Percentiles rank a stretch among this genome's conserved stretches.
phyloP scores from a whole-genome alignment of 2,329 filamentous ascomycete species.

The Endothia cerciana region DNA sequence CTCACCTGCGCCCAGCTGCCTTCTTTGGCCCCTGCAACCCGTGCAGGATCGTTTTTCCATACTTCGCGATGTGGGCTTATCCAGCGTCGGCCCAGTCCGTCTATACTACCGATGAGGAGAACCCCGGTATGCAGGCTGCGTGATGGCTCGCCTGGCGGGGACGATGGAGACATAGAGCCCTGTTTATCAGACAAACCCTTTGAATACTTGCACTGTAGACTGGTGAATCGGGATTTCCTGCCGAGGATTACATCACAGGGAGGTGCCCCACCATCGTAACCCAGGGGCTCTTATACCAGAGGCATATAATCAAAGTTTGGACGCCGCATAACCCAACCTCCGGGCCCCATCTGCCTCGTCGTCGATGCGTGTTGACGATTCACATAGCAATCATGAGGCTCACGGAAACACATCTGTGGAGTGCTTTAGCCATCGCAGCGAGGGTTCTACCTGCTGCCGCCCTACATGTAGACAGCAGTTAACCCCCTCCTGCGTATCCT shows the following conservation, averaged over 20 bases:
- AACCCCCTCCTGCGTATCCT: conserved; percentile 21
- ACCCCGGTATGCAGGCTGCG: conserved; percentile 16
- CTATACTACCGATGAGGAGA: conserved; percentile 22
- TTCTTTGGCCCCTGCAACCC: conserved; percentile 15
- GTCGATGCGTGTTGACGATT: background rate
- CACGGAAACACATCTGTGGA: conserved; percentile 5
- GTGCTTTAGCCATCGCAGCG: background rate
- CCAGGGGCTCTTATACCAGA: background rate
- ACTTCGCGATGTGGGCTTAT: conserved; percentile 13
- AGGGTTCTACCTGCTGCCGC: background rate
- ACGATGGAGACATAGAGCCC: conserved; percentile 12
- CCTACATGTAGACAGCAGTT: conserved; percentile 20
- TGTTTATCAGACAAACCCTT: background rate
- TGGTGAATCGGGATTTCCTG: background rate
- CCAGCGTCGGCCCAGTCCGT: conserved; percentile 15
- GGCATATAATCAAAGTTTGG: background rate
- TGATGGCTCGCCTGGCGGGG: conserved; percentile 8
- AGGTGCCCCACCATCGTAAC: background rate
- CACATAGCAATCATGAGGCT: conserved; percentile 18
- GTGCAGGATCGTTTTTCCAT: conserved; percentile 28
- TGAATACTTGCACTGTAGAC: conserved; percentile 1
- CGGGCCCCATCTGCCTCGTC: too few relatives aligned
- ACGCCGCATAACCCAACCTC: background rate
- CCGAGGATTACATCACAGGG: background rate
- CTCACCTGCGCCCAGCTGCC: background rate